Conservation (phyloP, 2,329 filamentous ascomycete species). For the Elsinoe necatrix region DNA sequence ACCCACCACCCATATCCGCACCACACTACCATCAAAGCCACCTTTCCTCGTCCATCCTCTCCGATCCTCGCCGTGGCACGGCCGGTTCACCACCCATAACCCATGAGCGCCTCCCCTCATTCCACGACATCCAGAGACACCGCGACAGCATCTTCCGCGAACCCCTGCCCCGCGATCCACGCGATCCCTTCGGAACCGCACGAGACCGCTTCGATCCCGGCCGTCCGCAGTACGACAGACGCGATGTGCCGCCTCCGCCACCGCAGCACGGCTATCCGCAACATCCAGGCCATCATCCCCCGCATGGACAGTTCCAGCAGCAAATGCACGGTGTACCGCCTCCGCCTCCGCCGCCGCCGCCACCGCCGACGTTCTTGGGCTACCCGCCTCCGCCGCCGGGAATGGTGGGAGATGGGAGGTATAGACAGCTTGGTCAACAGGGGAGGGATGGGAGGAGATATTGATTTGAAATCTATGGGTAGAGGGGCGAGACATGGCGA, state of each 20-base stretch:
- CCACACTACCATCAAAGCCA: constrained; percentile 3
- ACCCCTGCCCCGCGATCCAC: not conserved
- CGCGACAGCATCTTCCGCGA: not conserved
- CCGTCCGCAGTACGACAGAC: not conserved
- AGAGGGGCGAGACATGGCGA: not conserved
- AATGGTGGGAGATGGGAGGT: not conserved
- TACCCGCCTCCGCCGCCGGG: constrained; percentile 11
- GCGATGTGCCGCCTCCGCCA: not conserved
- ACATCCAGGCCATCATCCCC: not conserved
- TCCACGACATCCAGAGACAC: not conserved
- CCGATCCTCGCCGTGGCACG: not conserved
- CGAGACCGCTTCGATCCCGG: constrained; percentile 1
- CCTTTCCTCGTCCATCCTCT: not conserved
- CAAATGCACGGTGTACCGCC: not conserved
- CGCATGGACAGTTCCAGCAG: constrained; percentile 5
- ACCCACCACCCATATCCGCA: constrained; percentile 2
- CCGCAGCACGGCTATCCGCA: constrained; percentile 3
- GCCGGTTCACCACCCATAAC: not conserved
- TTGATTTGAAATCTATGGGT: not conserved
- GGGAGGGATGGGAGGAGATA: not conserved
- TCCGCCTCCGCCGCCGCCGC: constrained; percentile 1
- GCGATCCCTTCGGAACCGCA: not conserved
- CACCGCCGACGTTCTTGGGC: not conserved
- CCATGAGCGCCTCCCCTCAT: not conserved
- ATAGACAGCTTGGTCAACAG: not conserved